A percentile compares a stretch with the other conserved stretches of the same genome.
These are phyloP conservation scores for Hibiscus mutabilis DNA, from an alignment of 345 rosid species.

Conservation along the genomic window DNA sequence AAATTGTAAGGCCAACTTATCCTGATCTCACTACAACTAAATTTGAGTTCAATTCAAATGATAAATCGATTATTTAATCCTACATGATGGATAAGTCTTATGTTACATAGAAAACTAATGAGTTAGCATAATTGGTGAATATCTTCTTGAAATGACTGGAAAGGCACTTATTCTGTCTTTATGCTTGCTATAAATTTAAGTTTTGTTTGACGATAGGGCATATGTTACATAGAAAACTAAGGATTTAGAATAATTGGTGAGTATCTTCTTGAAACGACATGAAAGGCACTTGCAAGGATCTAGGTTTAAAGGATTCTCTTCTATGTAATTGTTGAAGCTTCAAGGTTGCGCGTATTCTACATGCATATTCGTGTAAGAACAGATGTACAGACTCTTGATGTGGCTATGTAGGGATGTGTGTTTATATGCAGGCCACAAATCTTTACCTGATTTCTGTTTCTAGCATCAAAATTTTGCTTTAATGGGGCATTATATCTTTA, in stretches of 20 bases:
- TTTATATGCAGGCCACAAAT: background rate
- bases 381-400: background rate
- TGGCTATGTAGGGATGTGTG: background rate
- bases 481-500: background rate
- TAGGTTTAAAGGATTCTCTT: background rate
- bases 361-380: background rate
- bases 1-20: background rate
- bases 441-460: slow-evolving; percentile 1
- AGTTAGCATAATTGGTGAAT: background rate
- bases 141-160: background rate
- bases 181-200: background rate
- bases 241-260: background rate
- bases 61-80: background rate
- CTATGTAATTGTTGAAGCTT: background rate
- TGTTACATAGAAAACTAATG: background rate
- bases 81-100: background rate
- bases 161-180: background rate
- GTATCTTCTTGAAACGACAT: background rate
- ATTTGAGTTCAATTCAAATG: background rate
- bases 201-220: background rate
- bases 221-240: background rate
- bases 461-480: background rate
- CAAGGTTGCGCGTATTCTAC: background rate
- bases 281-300: background rate
- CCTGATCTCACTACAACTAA: background rate